Percentiles rank a stretch among this genome's conserved stretches.
These are phyloP conservation scores for Choanephora cucurbitarum DNA, from an alignment of 371 early-diverging fungal species.

Conservation along the genomic window DNA sequence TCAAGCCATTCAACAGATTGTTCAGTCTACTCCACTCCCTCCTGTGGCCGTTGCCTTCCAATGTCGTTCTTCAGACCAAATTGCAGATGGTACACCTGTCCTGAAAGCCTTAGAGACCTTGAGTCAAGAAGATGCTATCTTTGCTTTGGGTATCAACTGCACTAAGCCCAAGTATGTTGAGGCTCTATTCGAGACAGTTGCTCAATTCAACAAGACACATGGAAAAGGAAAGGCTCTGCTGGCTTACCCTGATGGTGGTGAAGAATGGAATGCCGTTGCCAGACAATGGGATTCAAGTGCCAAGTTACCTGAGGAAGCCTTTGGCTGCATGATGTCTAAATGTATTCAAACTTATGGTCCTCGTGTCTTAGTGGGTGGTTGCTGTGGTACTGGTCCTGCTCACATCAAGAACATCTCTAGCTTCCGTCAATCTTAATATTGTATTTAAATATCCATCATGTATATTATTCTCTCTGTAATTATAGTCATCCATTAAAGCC, in stretches of 20 bases:
- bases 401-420: conserved; percentile 28
- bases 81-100: conserved; percentile 46
- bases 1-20: conserved; percentile 41
- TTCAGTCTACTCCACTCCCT: conserved; percentile 14
- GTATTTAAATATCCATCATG: not conserved
- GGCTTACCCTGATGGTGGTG: conserved; percentile 51
- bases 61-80: conserved; percentile 36
- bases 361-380: conserved; percentile 50
- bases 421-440: not conserved
- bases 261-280: conserved; percentile 41
- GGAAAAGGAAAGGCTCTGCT: conserved; percentile 25
- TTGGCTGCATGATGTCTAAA: conserved; percentile 30
- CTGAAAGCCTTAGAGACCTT: conserved; percentile 22
- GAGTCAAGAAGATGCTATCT: conserved; percentile 24
- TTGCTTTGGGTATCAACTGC: conserved; percentile 62
- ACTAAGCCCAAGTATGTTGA: conserved; percentile 47
- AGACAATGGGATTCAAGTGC: conserved; percentile 30
- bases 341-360: conserved; percentile 23
- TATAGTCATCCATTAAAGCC: not conserved
- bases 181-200: conserved; percentile 13
- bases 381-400: conserved; percentile 46
- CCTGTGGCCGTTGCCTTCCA: conserved; percentile 48
- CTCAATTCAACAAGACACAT: conserved; percentile 1
- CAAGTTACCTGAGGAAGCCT: conserved; percentile 28
- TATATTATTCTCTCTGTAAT: no score